These are phyloP conservation scores for Paralagenidium karlingii DNA, from an alignment of 352 stramenopile genomes.

Conservation along the genomic window DNA sequence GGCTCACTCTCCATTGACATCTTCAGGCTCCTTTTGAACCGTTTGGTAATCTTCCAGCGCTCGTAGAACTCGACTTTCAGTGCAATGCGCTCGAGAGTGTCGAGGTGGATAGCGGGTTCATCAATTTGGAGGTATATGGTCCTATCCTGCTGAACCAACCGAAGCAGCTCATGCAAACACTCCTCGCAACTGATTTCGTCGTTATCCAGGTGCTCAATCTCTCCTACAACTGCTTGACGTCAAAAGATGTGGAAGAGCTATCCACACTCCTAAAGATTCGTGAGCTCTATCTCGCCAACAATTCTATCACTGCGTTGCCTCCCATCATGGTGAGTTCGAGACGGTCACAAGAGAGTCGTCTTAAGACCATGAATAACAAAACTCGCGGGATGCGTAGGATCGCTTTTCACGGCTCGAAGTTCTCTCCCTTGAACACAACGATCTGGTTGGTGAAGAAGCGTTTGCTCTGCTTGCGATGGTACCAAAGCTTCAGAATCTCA, in stretches of 20 bases:
- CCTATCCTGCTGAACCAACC: neutral
- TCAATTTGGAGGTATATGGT: slow-evolving; percentile 33
- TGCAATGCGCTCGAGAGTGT: slow-evolving; percentile 57
- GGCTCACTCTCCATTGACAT: neutral
- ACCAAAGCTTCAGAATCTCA: slow-evolving; percentile 53
- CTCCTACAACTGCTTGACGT: slow-evolving; percentile 60
- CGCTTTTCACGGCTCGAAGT: slow-evolving; percentile 60
- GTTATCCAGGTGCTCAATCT: slow-evolving; percentile 46
- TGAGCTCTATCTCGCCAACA: slow-evolving; percentile 65
- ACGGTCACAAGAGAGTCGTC: too few species aligned
- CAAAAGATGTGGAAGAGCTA: slow-evolving; percentile 49
- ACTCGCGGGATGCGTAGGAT: neutral
- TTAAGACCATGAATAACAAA: neutral
- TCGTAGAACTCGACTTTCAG: slow-evolving; percentile 66
- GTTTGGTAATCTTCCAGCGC: slow-evolving; percentile 44
- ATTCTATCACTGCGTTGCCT: slow-evolving; percentile 51
- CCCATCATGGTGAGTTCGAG: slow-evolving; percentile 54
- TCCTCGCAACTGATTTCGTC: neutral
- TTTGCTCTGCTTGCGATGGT: slow-evolving; percentile 58
- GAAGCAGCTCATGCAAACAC: neutral
- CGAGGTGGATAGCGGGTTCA: slow-evolving; percentile 33
- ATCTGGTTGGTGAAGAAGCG: slow-evolving; percentile 41
- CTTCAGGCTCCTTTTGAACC: slow-evolving; percentile 39
- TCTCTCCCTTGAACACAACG: slow-evolving; percentile 70
- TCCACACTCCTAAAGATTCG: slow-evolving; percentile 62